Evolutionary conservation across 768 basidiomycete species (phyloP), one percentile per base, ranked within the genome.

Genomic region (Phanerochaete carnosa): DNA sequence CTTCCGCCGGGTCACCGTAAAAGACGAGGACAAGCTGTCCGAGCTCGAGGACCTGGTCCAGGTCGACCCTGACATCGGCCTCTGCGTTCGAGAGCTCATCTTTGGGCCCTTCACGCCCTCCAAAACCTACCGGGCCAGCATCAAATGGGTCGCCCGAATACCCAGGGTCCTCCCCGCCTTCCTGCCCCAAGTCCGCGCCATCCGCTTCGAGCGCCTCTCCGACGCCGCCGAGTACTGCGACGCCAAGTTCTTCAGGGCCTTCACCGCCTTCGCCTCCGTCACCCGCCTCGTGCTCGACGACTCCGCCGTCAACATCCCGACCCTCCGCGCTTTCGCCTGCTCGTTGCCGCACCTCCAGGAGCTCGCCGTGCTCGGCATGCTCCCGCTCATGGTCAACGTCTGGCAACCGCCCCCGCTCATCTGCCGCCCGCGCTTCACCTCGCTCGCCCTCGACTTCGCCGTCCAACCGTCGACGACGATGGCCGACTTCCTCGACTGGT

Each of bases 401-500:
- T 58, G 57, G 55, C 6, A 13, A n/a, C 16, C 57, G 22, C 57
- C 57, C 16, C 57, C 57, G 29, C 57, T 28, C 25, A 23, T 58
- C 9, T 19, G 23, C 19, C 29, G 25, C 12, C 57, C 57, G 23
- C 25, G 32, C 22, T 33, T 58, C 28, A 58, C 57, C 29, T 9
- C 45, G 29, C 25, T 58, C 45, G 22, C 30, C 7, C 23, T 58
- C 45, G 46, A 49, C 29, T 46, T 58, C 45, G 57, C 57, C 29
- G 35, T 46, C 8, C 43, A 29, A 15, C 45, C 57, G 23, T 46
- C 46, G 45, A 45, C 57, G 11, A 47, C 33, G 22, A 58, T 49
- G 57, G n/a, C 26, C 45, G 45, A 58, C n/a, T 58, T 58, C 46
- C 45, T 58, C n/a, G 57, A 58, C 45, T 58, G 57, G 57, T 46